Evolutionary conservation across 2,329 filamentous ascomycete genomes (phyloP).

Genomic region (Aspergillus novoparasiticus): DNA sequence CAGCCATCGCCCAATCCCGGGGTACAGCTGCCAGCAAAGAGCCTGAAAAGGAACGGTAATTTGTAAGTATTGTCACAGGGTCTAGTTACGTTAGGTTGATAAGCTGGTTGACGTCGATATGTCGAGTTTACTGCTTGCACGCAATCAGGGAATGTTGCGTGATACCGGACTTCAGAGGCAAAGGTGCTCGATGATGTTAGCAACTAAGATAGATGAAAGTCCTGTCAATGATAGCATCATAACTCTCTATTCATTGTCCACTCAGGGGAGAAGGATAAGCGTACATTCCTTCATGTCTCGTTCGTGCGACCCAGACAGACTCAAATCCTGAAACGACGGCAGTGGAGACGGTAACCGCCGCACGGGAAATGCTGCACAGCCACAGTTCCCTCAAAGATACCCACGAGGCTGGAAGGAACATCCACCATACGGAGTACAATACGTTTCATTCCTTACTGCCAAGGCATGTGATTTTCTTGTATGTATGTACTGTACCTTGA

Average conservation of each 20-base stretch:
- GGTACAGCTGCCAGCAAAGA: conserved; percentile 1
- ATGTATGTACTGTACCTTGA: neutral
- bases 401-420: conserved; percentile 3
- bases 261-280: neutral
- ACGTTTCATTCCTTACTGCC: neutral
- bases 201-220: neutral
- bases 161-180: neutral
- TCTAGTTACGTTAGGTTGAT: neutral
- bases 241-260: neutral
- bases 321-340: conserved; percentile 21
- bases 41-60: neutral
- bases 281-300: neutral
- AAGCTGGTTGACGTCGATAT: neutral
- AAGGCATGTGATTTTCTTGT: neutral
- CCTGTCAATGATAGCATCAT: neutral
- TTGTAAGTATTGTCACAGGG: neutral
- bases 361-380: conserved; percentile 14
- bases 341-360: conserved; percentile 18
- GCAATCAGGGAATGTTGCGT: conserved; percentile 1
- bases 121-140: neutral
- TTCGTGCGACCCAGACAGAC: conserved; percentile 7
- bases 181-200: neutral
- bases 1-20: conserved; percentile 5
- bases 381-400: conserved; percentile 6
- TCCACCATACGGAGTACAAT: neutral